Evolutionary conservation across 495 filamentous ascomycete species (phyloP).

Genomic region (Lepraria neglecta): DNA sequence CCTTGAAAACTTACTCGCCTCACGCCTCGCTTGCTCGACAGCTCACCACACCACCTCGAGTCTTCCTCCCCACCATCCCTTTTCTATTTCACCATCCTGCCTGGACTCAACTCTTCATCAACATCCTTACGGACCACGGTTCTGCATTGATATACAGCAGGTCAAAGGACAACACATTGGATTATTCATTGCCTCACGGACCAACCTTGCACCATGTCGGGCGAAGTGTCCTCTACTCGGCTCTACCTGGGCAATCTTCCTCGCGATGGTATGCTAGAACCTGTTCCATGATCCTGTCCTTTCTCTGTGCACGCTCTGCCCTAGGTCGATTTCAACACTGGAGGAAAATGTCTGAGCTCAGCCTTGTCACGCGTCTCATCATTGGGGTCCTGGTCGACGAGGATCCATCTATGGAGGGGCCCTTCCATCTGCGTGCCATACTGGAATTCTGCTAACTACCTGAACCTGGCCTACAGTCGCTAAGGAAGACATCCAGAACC

Average conservation of each 20-base stretch:
- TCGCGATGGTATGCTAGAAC: slow-evolving; percentile 74
- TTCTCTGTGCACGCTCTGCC: background rate
- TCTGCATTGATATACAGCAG: slow-evolving; percentile 6
- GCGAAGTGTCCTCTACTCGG: slow-evolving; percentile 83
- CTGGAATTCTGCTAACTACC: slow-evolving; percentile 31
- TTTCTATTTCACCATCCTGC: background rate
- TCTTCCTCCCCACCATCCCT: background rate
- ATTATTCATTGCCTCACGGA: slow-evolving; percentile 7
- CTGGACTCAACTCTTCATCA: slow-evolving; percentile 8
- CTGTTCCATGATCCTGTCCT: slow-evolving; percentile 27
- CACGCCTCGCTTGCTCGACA: slow-evolving; percentile 3
- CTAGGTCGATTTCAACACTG: slow-evolving; percentile 9
- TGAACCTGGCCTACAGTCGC: slow-evolving; percentile 56
- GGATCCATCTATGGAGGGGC: slow-evolving; percentile 13
- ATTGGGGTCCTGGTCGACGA: slow-evolving; percentile 11
- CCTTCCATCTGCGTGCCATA: background rate
- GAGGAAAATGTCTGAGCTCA: slow-evolving; percentile 9
- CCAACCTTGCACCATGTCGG: slow-evolving; percentile 20
- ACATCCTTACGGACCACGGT: background rate
- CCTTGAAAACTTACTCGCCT: slow-evolving; percentile 2
- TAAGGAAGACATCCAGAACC: slow-evolving; percentile 91
- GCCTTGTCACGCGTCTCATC: background rate
- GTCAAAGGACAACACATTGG: background rate
- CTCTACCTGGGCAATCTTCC: slow-evolving; percentile 97
- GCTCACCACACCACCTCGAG: background rate